phyloP scores from a whole-genome alignment of 768 basidiomycete genomes.

The Glaciozyma martinii region DNA sequence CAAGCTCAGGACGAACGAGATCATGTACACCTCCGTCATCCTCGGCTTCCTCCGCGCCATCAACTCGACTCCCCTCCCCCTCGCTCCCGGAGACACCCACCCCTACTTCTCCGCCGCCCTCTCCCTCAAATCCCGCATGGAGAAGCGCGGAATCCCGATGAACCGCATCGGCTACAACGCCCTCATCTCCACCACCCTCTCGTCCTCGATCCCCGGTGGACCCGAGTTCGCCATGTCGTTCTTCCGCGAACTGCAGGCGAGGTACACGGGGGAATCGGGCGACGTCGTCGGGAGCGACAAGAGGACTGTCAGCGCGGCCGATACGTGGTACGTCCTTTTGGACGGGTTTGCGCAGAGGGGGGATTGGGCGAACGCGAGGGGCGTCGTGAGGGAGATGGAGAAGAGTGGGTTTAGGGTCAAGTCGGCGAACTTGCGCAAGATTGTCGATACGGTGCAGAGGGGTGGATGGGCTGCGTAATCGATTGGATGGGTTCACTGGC shows the following conservation, averaged over 20 bases:
- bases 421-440: slow-evolving; percentile 46
- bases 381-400: slow-evolving; percentile 56
- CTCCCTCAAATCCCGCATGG: slow-evolving; percentile 22
- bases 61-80: slow-evolving; percentile 43
- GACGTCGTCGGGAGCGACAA: not conserved
- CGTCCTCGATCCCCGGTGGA: slow-evolving; percentile 40
- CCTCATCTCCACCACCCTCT: slow-evolving; percentile 59
- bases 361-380: slow-evolving; percentile 56
- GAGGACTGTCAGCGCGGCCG: slow-evolving; percentile 49
- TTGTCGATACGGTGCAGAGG: slow-evolving; percentile 50
- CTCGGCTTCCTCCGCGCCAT: slow-evolving; percentile 58
- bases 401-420: slow-evolving; percentile 41
- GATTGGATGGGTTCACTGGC: no score
- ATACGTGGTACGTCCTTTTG: slow-evolving; percentile 72
- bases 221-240: slow-evolving; percentile 17
- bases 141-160: slow-evolving; percentile 44
- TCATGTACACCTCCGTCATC: slow-evolving; percentile 76
- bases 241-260: slow-evolving; percentile 37
- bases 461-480: slow-evolving; percentile 29
- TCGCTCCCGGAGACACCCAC: slow-evolving; percentile 43
- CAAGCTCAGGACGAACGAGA: slow-evolving; percentile 52
- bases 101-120: slow-evolving; percentile 53
- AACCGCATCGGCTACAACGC: slow-evolving; percentile 66
- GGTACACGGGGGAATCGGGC: slow-evolving; percentile 44
- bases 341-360: slow-evolving; percentile 52